A percentile compares a stretch with the other conserved stretches of the same genome.
phyloP scores from a whole-genome alignment of 2,329 filamentous ascomycete genomes.

The Aurifilum marmelostoma region DNA sequence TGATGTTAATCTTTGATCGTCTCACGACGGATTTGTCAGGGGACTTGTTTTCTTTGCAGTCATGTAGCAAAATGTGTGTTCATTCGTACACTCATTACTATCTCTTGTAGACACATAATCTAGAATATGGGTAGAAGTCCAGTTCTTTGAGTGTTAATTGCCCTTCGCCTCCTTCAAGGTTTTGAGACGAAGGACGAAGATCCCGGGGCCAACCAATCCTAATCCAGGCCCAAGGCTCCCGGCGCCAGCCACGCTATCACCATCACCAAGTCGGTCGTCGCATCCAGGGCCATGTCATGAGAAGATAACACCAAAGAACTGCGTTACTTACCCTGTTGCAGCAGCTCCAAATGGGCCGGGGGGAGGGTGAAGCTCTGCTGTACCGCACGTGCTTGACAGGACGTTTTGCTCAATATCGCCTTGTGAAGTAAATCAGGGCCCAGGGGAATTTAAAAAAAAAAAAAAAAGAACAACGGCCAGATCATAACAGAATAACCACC shows the following conservation, averaged over 20 bases:
- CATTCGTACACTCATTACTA: conserved; percentile 27
- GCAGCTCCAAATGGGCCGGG: neutral
- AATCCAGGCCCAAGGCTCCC: neutral
- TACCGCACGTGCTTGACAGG: no score
- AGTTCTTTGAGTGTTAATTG: neutral
- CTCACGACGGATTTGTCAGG: neutral
- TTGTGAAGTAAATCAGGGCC: neutral
- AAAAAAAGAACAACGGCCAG: no score
- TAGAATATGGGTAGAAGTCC: neutral
- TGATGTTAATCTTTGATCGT: neutral
- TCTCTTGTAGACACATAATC: conserved; percentile 18
- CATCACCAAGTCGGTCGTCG: neutral
- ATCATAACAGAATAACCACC: no score
- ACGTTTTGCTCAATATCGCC: neutral
- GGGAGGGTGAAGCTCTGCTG: no score
- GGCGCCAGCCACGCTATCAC: neutral
- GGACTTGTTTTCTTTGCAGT: neutral
- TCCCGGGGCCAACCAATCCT: neutral
- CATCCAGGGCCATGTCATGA: neutral
- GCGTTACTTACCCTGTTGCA: neutral
- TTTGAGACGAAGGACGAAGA: neutral
- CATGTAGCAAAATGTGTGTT: neutral
- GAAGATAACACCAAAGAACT: neutral
- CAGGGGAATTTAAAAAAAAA: neutral
- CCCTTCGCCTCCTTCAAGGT: neutral